Evolutionary conservation across 116 monocot genomes (phyloP).

Genomic region (Dioscorea cayenensis): DNA sequence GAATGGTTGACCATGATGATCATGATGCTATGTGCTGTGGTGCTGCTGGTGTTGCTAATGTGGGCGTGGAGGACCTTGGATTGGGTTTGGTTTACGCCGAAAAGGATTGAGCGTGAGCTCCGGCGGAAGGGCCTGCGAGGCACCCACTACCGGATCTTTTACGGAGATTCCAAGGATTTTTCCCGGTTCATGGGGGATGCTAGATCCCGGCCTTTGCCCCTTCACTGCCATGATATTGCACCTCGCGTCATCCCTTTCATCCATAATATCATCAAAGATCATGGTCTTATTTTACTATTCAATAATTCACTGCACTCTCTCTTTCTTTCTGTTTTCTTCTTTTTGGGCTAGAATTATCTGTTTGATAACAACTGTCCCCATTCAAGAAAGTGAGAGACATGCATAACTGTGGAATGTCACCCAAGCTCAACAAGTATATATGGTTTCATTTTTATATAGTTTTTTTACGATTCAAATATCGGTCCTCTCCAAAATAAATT

Average conservation of each 20-base stretch:
- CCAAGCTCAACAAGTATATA: too few species aligned
- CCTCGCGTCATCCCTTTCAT: not conserved
- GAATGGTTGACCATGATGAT: too few species aligned
- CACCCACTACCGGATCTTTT: constrained; percentile 5
- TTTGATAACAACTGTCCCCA: too few species aligned
- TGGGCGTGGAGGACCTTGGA: not conserved
- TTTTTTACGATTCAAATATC: too few species aligned
- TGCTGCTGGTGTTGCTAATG: not conserved
- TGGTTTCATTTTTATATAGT: too few species aligned
- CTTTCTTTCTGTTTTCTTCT: too few species aligned
- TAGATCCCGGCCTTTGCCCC: not conserved
- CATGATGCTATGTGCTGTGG: not conserved
- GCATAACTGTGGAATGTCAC: too few species aligned
- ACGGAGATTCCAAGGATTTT: constrained; percentile 4
- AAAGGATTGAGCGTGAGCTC: constrained; percentile 9
- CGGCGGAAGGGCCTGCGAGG: constrained; percentile 10
- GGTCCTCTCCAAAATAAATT: too few species aligned
- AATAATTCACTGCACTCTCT: too few species aligned
- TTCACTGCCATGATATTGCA: not conserved
- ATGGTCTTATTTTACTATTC: not conserved
- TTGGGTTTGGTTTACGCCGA: constrained; percentile 1
- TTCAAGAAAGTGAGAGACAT: too few species aligned
- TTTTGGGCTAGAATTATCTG: too few species aligned
- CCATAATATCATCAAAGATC: not conserved
- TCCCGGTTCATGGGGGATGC: not conserved